Evolutionary conservation across 1,284 basidiomycete species (phyloP).

Genomic region (Melampsora americana): DNA sequence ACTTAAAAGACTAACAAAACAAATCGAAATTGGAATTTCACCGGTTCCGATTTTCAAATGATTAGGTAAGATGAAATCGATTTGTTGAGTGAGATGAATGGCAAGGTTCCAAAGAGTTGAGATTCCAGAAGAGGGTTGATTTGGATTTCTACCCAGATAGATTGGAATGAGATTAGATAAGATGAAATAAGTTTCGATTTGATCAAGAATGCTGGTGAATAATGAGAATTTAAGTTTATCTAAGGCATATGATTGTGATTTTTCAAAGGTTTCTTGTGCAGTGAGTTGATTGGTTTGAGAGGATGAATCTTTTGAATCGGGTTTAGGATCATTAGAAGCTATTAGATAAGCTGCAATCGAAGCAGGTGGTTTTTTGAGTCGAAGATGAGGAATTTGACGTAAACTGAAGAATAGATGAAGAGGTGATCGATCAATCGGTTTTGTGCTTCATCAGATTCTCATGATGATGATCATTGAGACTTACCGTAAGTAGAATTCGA

Average conservation of each 20-base stretch:
- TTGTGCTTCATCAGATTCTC: too few species aligned
- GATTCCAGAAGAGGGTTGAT: conserved; percentile 25
- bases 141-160: conserved; percentile 50
- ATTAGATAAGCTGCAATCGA: conserved; percentile 69
- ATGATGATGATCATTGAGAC: conserved; percentile 53
- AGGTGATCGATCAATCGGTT: neutral
- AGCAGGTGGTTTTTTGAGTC: conserved; percentile 70
- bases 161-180: conserved; percentile 45
- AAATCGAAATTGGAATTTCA: conserved; percentile 77
- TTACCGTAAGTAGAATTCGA: conserved; percentile 76
- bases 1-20: conserved; percentile 69
- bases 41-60: conserved; percentile 39
- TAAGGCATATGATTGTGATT: conserved; percentile 83
- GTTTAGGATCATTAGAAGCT: conserved; percentile 7
- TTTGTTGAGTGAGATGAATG: conserved; percentile 44
- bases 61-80: conserved; percentile 42
- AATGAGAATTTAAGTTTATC: conserved; percentile 87
- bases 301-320: neutral
- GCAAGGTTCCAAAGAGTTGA: conserved; percentile 44
- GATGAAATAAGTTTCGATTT: conserved; percentile 61
- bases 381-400: conserved; percentile 80
- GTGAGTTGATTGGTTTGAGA: neutral
- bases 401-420: conserved; percentile 57
- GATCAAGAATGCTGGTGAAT: conserved; percentile 69
- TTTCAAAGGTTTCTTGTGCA: conserved; percentile 69